phyloP scores from a whole-genome alignment of 768 basidiomycete genomes.

The Baorangia bicolor region DNA sequence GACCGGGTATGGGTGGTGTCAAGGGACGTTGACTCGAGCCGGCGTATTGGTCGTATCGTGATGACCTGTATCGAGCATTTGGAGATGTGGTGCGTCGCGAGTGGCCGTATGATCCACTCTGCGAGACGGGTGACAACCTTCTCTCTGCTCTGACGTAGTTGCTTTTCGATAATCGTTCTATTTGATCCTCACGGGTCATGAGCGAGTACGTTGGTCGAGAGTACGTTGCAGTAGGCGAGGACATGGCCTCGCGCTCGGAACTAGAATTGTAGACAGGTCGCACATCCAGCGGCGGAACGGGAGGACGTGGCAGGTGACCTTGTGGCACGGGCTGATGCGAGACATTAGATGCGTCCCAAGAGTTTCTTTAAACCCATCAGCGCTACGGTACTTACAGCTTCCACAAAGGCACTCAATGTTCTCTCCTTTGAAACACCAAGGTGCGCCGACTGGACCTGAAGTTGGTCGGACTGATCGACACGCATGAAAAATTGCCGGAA shows the following conservation, averaged over 20 bases:
- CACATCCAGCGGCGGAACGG: constrained; percentile 2
- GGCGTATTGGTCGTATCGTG: background rate
- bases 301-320: constrained; percentile 29
- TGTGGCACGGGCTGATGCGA: constrained; percentile 23
- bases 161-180: constrained; percentile 28
- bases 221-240: background rate
- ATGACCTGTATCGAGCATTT: background rate
- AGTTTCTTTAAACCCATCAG: background rate
- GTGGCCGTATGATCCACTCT: constrained; percentile 17
- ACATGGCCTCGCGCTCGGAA: constrained; percentile 20
- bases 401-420: constrained; percentile 58
- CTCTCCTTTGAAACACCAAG: constrained; percentile 52
- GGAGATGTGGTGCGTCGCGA: constrained; percentile 15
- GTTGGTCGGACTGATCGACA: constrained; percentile 48
- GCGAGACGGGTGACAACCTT: constrained; percentile 17
- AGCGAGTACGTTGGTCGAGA: constrained; percentile 8
- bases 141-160: constrained; percentile 11
- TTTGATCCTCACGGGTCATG: constrained; percentile 27
- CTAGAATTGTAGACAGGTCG: constrained; percentile 12
- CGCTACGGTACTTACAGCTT: constrained; percentile 43
- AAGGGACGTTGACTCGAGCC: constrained; percentile 5
- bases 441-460: constrained; percentile 55
- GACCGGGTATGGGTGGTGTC: constrained; percentile 29
- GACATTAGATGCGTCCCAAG: constrained; percentile 7
- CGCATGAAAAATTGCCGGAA: constrained; percentile 70